phyloP scores from a whole-genome alignment of 768 basidiomycete genomes.

The Sporobolomyces roseus region DNA sequence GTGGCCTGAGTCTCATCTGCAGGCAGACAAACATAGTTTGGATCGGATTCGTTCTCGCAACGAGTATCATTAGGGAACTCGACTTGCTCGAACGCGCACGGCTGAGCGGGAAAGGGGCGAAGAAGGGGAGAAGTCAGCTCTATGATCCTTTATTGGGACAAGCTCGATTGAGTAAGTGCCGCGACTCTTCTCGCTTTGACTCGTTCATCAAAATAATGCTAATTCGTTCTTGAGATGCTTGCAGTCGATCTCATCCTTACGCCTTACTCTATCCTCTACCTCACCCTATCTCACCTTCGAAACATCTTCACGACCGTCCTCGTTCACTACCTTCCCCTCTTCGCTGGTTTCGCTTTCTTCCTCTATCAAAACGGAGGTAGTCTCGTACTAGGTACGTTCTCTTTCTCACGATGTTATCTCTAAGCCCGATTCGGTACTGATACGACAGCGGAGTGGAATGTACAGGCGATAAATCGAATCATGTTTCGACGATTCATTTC shows the following conservation, averaged over 20 bases:
- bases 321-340: constrained; percentile 68
- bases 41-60: constrained; percentile 59
- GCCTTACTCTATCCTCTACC: constrained; percentile 27
- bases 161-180: background rate
- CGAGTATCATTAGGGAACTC: background rate
- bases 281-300: constrained; percentile 60
- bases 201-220: background rate
- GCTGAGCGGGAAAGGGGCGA: no score
- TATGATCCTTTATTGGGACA: background rate
- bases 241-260: constrained; percentile 20
- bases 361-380: constrained; percentile 87
- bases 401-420: no score
- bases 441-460: no score
- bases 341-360: constrained; percentile 64
- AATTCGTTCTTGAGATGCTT: background rate
- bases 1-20: constrained; percentile 76
- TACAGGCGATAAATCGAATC: constrained; percentile 86
- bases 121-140: background rate
- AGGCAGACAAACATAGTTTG: constrained; percentile 93
- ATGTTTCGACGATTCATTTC: constrained; percentile 75
- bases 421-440: background rate
- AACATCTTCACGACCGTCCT: constrained; percentile 58
- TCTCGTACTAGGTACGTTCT: constrained; percentile 72
- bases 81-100: no score
- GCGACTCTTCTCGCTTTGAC: no score